Evolutionary conservation across 2,329 filamentous ascomycete species (phyloP).

Genomic region (Trichophyton verrucosum): DNA sequence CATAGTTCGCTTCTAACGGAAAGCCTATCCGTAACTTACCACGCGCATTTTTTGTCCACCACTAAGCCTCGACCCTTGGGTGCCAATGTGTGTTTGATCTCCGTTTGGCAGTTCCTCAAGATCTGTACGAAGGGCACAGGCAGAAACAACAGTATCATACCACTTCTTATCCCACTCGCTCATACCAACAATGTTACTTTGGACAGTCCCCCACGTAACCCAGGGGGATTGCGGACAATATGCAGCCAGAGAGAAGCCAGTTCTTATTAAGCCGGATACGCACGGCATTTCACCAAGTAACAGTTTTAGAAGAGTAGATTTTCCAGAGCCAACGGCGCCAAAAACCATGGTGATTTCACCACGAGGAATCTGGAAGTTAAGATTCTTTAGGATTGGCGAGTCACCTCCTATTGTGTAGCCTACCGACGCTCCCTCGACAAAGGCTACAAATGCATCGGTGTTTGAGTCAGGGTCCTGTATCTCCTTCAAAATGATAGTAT

Average conservation of each 20-base stretch:
- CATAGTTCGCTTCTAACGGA: too few species aligned
- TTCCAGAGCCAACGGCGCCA: constrained; percentile 12
- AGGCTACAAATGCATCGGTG: background rate
- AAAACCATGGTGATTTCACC: constrained; percentile 7
- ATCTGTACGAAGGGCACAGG: constrained; percentile 50
- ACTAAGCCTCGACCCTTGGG: constrained; percentile 50
- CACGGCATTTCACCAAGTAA: constrained; percentile 2
- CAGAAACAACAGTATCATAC: constrained; percentile 58
- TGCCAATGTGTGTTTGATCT: constrained; percentile 49
- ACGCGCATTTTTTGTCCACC: constrained; percentile 51
- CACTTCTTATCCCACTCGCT: constrained; percentile 40
- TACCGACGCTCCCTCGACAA: background rate
- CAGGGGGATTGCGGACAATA: constrained; percentile 5
- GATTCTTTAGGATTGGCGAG: constrained; percentile 1
- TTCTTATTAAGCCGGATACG: background rate
- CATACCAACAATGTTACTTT: constrained; percentile 39
- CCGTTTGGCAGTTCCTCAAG: constrained; percentile 51
- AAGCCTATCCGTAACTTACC: constrained; percentile 43
- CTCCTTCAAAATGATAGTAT: background rate
- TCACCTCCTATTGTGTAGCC: background rate
- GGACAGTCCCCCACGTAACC: constrained; percentile 1
- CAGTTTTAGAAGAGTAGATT: constrained; percentile 7
- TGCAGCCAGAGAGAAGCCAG: background rate
- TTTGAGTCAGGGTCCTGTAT: background rate
- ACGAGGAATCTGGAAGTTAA: background rate